These are phyloP conservation scores for Boletus tylopilopsis DNA, from an alignment of 768 basidiomycete species.

Conservation along the genomic window DNA sequence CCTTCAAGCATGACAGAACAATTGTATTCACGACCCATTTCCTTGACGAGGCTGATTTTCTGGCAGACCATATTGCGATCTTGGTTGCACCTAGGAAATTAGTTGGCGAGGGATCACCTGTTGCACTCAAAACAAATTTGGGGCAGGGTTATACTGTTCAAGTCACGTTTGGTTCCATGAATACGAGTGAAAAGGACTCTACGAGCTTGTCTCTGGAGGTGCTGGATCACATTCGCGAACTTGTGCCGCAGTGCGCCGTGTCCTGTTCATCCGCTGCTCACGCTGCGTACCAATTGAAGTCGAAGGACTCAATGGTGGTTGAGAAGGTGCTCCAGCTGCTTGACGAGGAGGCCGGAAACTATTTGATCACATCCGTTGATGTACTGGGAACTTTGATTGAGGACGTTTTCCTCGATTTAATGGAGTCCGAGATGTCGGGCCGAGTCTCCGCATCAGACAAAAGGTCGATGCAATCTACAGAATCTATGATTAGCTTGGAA, in stretches of 20 bases:
- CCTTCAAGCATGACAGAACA: slow-evolving; percentile 60
- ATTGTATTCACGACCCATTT: slow-evolving; percentile 82
- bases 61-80: slow-evolving; percentile 74
- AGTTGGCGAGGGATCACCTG: slow-evolving; percentile 70
- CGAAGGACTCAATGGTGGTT: slow-evolving; percentile 53
- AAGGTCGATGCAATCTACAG: slow-evolving; percentile 15
- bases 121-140: slow-evolving; percentile 64
- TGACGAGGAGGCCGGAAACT: slow-evolving; percentile 38
- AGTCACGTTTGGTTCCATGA: slow-evolving; percentile 42
- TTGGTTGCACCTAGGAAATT: slow-evolving; percentile 75
- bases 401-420: slow-evolving; percentile 75
- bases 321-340: slow-evolving; percentile 53
- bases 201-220: slow-evolving; percentile 26
- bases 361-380: slow-evolving; percentile 53
- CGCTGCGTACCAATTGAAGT: slow-evolving; percentile 54
- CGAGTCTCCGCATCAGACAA: slow-evolving; percentile 21
- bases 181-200: slow-evolving; percentile 27
- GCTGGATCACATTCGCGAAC: slow-evolving; percentile 38
- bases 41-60: slow-evolving; percentile 74
- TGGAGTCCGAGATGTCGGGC: slow-evolving; percentile 44
- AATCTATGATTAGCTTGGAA: background rate
- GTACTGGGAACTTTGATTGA: slow-evolving; percentile 74
- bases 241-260: slow-evolving; percentile 45
- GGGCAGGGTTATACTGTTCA: slow-evolving; percentile 71
- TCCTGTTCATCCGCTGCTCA: slow-evolving; percentile 42